Conservation (phyloP, 176 grass and related monocot species). For the Hordeum marinum region DNA sequence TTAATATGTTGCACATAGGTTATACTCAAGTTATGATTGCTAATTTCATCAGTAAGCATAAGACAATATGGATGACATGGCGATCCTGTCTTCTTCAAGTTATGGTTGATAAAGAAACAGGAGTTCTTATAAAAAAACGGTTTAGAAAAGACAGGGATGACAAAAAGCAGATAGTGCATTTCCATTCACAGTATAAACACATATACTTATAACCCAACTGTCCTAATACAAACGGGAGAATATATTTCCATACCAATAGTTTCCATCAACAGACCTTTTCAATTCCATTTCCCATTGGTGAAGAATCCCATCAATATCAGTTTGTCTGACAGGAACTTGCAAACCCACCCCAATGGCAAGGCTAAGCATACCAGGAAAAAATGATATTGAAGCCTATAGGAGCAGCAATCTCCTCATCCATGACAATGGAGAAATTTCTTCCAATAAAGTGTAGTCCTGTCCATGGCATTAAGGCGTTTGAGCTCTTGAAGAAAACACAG, state of each 20-base stretch:
- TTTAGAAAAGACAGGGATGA: not conserved
- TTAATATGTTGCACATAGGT: not conserved
- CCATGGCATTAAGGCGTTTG: not conserved
- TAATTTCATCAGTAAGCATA: not conserved
- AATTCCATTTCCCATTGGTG: slow-evolving; percentile 34
- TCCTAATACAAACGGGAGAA: not conserved
- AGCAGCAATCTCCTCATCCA: slow-evolving; percentile 25
- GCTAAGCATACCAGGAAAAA: slow-evolving; percentile 47
- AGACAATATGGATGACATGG: not conserved
- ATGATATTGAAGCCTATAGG: slow-evolving; percentile 59
- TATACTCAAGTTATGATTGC: not conserved
- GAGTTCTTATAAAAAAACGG: not conserved
- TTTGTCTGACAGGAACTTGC: slow-evolving; percentile 37
- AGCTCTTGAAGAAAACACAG: not conserved
- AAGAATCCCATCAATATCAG: slow-evolving; percentile 28
- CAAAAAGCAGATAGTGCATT: not conserved
- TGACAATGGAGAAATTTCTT: slow-evolving; percentile 28
- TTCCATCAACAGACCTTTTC: slow-evolving; percentile 35
- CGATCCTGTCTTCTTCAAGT: not conserved
- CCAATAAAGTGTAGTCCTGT: slow-evolving; percentile 44
- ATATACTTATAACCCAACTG: not conserved
- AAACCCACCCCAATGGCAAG: slow-evolving; percentile 33
- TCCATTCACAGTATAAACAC: not conserved
- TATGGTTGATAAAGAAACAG: not conserved
- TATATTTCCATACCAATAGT: not conserved